phyloP scores from a whole-genome alignment of 306 rosid species.

The Clitoria ternatea region DNA sequence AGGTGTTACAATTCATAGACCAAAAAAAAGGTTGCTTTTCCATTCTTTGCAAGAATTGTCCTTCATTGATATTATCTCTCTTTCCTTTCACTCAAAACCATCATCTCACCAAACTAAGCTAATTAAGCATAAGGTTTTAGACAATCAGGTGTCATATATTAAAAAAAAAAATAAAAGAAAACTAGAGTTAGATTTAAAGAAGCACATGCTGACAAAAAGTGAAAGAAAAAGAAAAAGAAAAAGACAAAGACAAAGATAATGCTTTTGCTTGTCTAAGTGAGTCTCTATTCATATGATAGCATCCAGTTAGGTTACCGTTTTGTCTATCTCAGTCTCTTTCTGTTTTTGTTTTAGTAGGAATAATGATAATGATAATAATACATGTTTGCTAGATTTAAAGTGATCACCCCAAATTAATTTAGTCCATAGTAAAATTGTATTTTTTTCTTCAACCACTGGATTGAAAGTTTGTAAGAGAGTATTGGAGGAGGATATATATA shows the following conservation, averaged over 20 bases:
- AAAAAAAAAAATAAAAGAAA: slow-evolving; percentile 5
- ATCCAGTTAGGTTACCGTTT: not conserved
- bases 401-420: not conserved
- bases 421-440: too few species aligned
- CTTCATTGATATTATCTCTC: not conserved
- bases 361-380: not conserved
- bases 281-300: not conserved
- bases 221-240: not conserved
- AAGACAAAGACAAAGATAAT: not conserved
- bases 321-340: not conserved
- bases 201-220: not conserved
- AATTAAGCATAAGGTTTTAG: slow-evolving; percentile 2
- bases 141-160: not conserved
- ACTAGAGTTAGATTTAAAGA: not conserved
- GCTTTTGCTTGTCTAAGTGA: not conserved
- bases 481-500: too few species aligned
- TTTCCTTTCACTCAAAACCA: not conserved
- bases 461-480: too few species aligned
- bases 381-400: not conserved
- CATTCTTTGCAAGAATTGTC: not conserved
- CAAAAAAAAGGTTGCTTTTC: not conserved
- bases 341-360: not conserved
- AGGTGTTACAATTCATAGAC: not conserved
- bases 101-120: not conserved
- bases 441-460: too few species aligned